Evolutionary conservation across 805 yeast genomes (phyloP).

Genomic region (Soucietia sequanensis): DNA sequence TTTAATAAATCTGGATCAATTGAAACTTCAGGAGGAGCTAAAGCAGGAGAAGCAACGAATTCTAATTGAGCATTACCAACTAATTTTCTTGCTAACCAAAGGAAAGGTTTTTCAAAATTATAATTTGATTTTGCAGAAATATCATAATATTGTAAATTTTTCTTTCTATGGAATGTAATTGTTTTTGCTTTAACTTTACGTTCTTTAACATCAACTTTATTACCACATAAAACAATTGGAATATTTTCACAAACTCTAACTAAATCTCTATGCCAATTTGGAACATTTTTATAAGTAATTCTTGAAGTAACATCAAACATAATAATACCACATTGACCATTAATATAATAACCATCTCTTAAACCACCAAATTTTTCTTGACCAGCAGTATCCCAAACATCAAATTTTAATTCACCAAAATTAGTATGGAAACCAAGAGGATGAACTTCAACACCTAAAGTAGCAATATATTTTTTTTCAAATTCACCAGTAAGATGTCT

Average conservation of each 20-base stretch:
- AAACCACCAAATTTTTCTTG: constrained; percentile 99
- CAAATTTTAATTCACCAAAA: constrained; percentile 97
- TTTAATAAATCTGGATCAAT: constrained; percentile 96
- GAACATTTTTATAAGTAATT: constrained; percentile 99
- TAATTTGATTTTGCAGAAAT: constrained; percentile 99
- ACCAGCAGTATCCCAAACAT: constrained; percentile 99
- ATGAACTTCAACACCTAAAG: constrained; percentile 99
- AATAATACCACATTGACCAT: constrained; percentile 99
- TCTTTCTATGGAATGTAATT: constrained; percentile 99
- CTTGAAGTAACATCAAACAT: constrained; percentile 99
- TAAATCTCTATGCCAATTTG: constrained; percentile 99
- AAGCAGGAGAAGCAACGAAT: constrained; percentile 98
- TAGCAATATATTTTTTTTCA: constrained; percentile 98
- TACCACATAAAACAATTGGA: constrained; percentile 98
- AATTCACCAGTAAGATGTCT: constrained; percentile 99
- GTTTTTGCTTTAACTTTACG: constrained; percentile 99
- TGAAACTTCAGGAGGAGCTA: constrained; percentile 99
- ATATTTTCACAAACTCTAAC: constrained; percentile 99
- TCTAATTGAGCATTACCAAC: constrained; percentile 98
- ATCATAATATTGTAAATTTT: constrained; percentile 98
- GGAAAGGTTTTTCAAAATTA: constrained; percentile 99
- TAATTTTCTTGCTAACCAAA: constrained; percentile 99
- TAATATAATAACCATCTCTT: constrained; percentile 99
- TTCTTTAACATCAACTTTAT: constrained; percentile 99
- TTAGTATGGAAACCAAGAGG: constrained; percentile 98